These are phyloP conservation scores for Exophiala lecanii-corni DNA, from an alignment of 2,329 filamentous ascomycete genomes.

Conservation along the genomic window DNA sequence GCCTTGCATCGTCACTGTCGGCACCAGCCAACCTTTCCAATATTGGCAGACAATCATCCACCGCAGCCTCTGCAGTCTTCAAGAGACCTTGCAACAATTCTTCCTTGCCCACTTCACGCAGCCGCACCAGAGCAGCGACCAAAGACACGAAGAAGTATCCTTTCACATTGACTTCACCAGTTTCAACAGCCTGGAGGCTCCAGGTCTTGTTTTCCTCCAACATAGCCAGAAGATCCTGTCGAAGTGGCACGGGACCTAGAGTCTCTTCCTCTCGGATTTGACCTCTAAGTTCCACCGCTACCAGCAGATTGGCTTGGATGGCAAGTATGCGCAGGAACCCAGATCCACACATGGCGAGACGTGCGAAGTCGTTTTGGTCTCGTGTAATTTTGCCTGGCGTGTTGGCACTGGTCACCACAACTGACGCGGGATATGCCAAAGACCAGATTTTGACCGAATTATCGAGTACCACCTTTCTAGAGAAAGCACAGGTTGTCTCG, in stretches of 20 bases:
- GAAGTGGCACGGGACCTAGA: slow-evolving; percentile 14
- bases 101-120: slow-evolving; percentile 36
- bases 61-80: slow-evolving; percentile 35
- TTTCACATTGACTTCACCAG: slow-evolving; percentile 33
- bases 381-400: slow-evolving; percentile 23
- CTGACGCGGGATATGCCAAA: slow-evolving; percentile 41
- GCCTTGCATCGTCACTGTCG: not conserved
- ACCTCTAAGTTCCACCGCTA: slow-evolving; percentile 11
- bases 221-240: slow-evolving; percentile 34
- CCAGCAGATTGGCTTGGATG: slow-evolving; percentile 39
- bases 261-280: slow-evolving; percentile 20
- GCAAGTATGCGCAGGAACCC: slow-evolving; percentile 38
- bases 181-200: slow-evolving; percentile 25
- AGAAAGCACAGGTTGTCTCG: slow-evolving; percentile 34
- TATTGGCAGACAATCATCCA: slow-evolving; percentile 26
- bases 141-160: slow-evolving; percentile 38
- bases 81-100: slow-evolving; percentile 35
- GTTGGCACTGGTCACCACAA: slow-evolving; percentile 32
- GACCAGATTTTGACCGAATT: slow-evolving; percentile 38
- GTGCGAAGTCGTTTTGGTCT: slow-evolving; percentile 30
- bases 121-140: slow-evolving; percentile 41
- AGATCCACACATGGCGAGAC: slow-evolving; percentile 33
- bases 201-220: slow-evolving; percentile 24
- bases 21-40: slow-evolving; percentile 13
- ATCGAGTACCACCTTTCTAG: slow-evolving; percentile 42